Evolutionary conservation across 331 rosid species (phyloP).

Genomic region (Dryas integrifolia): DNA sequence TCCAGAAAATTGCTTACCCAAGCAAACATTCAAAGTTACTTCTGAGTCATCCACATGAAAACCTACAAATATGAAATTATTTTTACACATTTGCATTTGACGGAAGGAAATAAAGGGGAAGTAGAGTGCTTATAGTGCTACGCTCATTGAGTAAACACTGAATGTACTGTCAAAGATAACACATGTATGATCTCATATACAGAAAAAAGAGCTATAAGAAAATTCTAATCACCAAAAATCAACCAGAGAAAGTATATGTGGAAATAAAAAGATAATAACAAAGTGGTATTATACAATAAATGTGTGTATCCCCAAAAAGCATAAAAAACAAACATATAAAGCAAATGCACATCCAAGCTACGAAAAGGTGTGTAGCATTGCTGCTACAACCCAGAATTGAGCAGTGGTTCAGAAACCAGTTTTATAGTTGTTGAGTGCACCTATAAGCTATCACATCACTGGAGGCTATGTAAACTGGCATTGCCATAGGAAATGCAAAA

Average conservation of each 20-base stretch:
- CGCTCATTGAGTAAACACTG: neutral
- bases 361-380: neutral
- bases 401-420: neutral
- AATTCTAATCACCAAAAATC: no score
- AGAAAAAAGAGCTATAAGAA: no score
- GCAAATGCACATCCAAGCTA: neutral
- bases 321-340: neutral
- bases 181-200: neutral
- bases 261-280: no score
- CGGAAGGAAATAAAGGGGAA: neutral
- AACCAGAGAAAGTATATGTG: no score
- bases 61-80: slow-evolving; percentile 42
- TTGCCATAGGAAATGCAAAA: neutral
- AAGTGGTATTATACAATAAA: neutral
- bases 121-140: neutral
- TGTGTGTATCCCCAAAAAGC: neutral
- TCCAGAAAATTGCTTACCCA: slow-evolving; percentile 79
- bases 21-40: slow-evolving; percentile 82
- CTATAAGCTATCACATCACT: neutral
- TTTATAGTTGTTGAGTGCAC: neutral
- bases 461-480: neutral
- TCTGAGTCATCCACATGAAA: slow-evolving; percentile 89
- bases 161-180: neutral
- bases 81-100: slow-evolving; percentile 21
- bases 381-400: neutral